Percentiles rank a stretch among this genome's conserved stretches.
Evolutionary conservation across 2,329 filamentous ascomycete species (phyloP).

Genomic region (Neonectria ditissima): DNA sequence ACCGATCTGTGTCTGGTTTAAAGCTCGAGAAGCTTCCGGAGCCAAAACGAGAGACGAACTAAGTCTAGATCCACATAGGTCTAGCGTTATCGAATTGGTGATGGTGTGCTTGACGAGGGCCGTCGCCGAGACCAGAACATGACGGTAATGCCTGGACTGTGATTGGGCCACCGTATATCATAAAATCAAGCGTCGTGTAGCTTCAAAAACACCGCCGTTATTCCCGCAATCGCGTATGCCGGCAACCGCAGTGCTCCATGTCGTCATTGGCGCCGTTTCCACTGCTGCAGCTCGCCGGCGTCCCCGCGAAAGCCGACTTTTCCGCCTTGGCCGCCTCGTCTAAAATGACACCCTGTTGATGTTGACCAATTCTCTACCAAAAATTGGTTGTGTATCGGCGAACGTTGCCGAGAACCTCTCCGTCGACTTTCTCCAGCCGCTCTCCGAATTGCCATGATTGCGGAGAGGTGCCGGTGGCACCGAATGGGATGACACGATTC

Average conservation of each 20-base stretch:
- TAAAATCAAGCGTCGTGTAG: neutral
- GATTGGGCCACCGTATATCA: neutral
- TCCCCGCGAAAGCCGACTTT: neutral
- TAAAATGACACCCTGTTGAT: neutral
- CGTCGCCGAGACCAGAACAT: no score
- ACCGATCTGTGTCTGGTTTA: no score
- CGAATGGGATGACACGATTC: neutral
- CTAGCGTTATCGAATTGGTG: no score
- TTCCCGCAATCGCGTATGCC: neutral
- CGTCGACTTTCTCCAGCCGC: neutral
- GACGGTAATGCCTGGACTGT: neutral
- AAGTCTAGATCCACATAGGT: no score
- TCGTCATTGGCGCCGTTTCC: neutral
- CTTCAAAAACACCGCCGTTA: no score
- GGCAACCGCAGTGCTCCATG: neutral
- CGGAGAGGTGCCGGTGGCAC: neutral
- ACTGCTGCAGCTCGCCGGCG: neutral
- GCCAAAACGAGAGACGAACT: no score
- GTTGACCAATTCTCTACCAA: no score
- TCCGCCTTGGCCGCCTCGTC: neutral
- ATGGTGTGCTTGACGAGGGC: no score
- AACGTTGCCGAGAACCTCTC: neutral
- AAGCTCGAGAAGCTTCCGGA: no score
- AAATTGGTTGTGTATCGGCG: neutral
- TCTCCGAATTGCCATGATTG: neutral